phyloP scores from a whole-genome alignment of 2,329 filamentous ascomycete genomes.

The Huntiella abstrusa region DNA sequence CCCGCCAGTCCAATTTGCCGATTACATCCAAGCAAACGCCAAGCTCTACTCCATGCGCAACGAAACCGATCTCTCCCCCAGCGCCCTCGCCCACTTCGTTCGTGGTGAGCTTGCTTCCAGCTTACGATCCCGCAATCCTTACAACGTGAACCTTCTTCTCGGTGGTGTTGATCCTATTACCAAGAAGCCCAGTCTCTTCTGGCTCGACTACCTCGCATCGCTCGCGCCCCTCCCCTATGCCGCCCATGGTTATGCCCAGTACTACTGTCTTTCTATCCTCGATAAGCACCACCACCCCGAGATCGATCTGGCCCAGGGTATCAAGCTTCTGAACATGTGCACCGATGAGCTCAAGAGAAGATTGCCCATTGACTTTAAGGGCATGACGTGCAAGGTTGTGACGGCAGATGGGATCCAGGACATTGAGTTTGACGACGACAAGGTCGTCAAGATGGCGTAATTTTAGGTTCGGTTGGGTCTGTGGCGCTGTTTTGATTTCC shows the following conservation, averaged over 20 bases:
- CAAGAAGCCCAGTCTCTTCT: conserved; percentile 80
- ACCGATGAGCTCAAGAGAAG: conserved; percentile 92
- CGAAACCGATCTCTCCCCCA: conserved; percentile 74
- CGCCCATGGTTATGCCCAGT: conserved; percentile 95
- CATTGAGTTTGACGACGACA: conserved; percentile 69
- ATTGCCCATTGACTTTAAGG: conserved; percentile 97
- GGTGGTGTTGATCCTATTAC: conserved; percentile 87
- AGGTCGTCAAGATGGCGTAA: conserved; percentile 43
- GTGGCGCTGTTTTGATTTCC: background rate
- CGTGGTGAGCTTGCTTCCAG: conserved; percentile 82
- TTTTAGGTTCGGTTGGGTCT: conserved; percentile 13
- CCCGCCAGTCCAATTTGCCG: conserved; percentile 78
- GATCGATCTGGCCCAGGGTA: conserved; percentile 71
- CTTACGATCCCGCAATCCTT: conserved; percentile 79
- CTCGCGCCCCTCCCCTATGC: conserved; percentile 81
- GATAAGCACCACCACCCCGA: conserved; percentile 98
- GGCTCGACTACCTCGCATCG: conserved; percentile 91
- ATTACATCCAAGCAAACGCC: conserved; percentile 97
- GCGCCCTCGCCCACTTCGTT: conserved; percentile 81
- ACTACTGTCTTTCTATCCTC: conserved; percentile 88
- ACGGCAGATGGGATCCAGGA: conserved; percentile 85
- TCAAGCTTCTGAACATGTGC: conserved; percentile 87
- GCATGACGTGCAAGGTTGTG: conserved; percentile 81
- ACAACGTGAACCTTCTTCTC: conserved; percentile 90
- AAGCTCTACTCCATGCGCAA: conserved; percentile 99